Evolutionary conservation across 2,329 filamentous ascomycete genomes (phyloP), one percentile per base, ranked within the genome.

Genomic region (Diaporthe ampelina): DNA sequence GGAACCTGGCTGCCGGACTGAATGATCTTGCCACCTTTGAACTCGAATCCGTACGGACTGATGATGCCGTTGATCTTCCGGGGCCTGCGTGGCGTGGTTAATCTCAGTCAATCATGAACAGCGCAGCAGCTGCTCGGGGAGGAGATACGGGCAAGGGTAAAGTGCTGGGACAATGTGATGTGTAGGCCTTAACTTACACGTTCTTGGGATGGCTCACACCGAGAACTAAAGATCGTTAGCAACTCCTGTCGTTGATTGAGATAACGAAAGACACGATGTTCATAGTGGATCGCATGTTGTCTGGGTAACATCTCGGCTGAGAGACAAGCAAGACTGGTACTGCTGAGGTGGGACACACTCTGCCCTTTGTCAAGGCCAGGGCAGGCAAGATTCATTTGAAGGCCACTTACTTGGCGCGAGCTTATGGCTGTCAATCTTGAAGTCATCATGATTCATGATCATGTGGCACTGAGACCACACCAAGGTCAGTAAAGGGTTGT

Each of bases 11-110:
- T 43, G 13, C 45, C 54, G 29, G 29, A 35, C 21, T 37, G 54
- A 8, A 52, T 7, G n/a, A 71, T n/a, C 21, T 71, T 71, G 40
- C 68, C 68, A 6, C 45, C 57, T 50, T 71, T 71, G 29, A 61
- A 40, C 68, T 71, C 56, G n/a, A 71, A 71, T 10, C 68, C 68
- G 68, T 71, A 61, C 1, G 29, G 68, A 10, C 43, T 50, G 45
- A 71, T 13, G 29, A 71, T 19, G 68, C 11, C 9, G 26, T 71
- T 61, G 56, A 71, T 59, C 68, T 71, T 71, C 4, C 68, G 68
- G 26, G 68, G 68, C 9, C 68, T 71, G 43, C 11, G n/a, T 13
- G 24, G 26, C 45, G n/a, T 21, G 17, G 9, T 3, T 3, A 4
- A 70, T 70, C 2, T 21, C 32, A 5, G 67, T 70, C 4, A 61